Conservation (phyloP, 2,329 filamentous ascomycete genomes). For the Claviceps arundinis region DNA sequence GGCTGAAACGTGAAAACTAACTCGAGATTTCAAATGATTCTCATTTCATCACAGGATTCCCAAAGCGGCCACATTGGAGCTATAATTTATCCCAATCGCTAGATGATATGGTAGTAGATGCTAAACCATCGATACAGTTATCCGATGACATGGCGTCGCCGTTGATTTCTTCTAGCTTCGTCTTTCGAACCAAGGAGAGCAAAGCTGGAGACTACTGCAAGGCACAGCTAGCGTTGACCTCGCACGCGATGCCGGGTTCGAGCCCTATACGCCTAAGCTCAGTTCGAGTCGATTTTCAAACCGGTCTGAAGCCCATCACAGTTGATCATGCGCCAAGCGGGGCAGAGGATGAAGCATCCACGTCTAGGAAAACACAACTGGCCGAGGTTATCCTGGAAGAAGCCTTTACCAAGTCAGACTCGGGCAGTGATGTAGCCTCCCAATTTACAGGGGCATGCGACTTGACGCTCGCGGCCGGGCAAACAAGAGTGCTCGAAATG, state of each 20-base stretch:
- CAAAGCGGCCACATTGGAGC: slow-evolving; percentile 40
- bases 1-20: not conserved
- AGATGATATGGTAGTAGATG: slow-evolving; percentile 29
- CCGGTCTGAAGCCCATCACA: slow-evolving; percentile 41
- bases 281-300: slow-evolving; percentile 42
- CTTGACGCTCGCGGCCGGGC: slow-evolving; percentile 52
- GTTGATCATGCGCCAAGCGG: slow-evolving; percentile 28
- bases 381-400: slow-evolving; percentile 16
- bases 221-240: slow-evolving; percentile 45
- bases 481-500: slow-evolving; percentile 59
- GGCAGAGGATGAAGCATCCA: slow-evolving; percentile 4
- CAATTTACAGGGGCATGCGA: slow-evolving; percentile 43
- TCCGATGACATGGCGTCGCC: slow-evolving; percentile 38
- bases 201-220: slow-evolving; percentile 46
- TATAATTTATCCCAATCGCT: slow-evolving; percentile 48
- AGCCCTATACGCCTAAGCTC: slow-evolving; percentile 37
- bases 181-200: slow-evolving; percentile 44
- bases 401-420: slow-evolving; percentile 10
- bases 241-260: slow-evolving; percentile 39
- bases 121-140: slow-evolving; percentile 37
- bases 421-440: slow-evolving; percentile 18
- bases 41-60: slow-evolving; percentile 30
- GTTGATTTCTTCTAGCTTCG: slow-evolving; percentile 41
- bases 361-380: slow-evolving; percentile 8
- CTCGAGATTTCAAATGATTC: too few relatives aligned